phyloP scores from a whole-genome alignment of 805 yeast species.

The Hermanozyma aechmeae region DNA sequence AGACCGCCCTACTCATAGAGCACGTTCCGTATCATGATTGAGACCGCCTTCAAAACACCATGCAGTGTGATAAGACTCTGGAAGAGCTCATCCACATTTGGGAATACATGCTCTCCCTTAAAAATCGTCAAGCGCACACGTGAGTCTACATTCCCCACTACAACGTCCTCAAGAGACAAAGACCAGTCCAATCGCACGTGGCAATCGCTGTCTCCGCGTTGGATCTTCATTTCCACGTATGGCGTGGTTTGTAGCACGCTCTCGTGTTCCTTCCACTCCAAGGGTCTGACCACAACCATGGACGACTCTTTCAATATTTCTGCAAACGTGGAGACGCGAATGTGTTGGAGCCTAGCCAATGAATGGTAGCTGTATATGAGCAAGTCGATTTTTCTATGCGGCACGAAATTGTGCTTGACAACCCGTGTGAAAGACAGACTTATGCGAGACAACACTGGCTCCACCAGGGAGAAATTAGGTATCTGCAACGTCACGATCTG shows the following conservation, averaged over 20 bases:
- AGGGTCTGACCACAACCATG: constrained; percentile 4
- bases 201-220: not conserved
- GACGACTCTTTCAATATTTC: constrained; percentile 12
- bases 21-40: constrained; percentile 12
- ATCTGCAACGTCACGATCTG: not conserved
- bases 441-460: constrained; percentile 1
- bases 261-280: constrained; percentile 1
- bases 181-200: constrained; percentile 7
- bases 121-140: constrained; percentile 2
- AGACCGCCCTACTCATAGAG: too few relatives aligned
- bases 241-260: constrained; percentile 3
- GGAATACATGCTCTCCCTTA: constrained; percentile 5
- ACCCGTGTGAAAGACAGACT: constrained; percentile 14
- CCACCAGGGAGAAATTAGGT: not conserved
- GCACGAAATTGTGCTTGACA: constrained; percentile 16
- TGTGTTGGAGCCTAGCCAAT: constrained; percentile 16
- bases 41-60: constrained; percentile 17
- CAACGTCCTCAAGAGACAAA: constrained; percentile 2
- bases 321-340: constrained; percentile 13
- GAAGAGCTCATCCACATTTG: constrained; percentile 9
- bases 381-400: constrained; percentile 16
- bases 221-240: constrained; percentile 5
- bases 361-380: constrained; percentile 23
- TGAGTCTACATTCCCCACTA: constrained; percentile 4
- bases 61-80: constrained; percentile 12